Conservation (phyloP, 2,329 filamentous ascomycete genomes). For the Talaromyces islandicus region DNA sequence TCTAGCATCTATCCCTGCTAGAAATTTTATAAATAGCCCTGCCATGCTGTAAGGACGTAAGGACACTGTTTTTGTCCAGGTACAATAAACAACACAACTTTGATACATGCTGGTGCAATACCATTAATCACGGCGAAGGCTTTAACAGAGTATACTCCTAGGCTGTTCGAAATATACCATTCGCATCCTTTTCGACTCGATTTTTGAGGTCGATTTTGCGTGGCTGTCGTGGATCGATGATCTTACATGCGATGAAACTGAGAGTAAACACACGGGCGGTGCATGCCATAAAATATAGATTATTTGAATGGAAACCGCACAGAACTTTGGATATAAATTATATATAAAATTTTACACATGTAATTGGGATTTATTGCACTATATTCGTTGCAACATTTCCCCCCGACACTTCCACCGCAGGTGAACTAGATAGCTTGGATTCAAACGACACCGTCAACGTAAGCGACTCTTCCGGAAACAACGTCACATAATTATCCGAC, state of each 20-base stretch:
- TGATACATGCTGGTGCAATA: no score
- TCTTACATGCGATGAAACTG: background rate
- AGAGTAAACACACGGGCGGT: background rate
- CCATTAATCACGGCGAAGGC: no score
- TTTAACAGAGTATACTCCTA: no score
- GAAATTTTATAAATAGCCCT: no score
- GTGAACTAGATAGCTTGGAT: constrained; percentile 6
- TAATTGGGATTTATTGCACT: background rate
- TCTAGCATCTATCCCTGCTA: no score
- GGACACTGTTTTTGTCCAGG: no score
- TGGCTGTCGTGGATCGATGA: background rate
- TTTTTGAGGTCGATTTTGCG: no score
- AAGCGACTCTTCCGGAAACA: constrained; percentile 53
- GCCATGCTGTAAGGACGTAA: no score
- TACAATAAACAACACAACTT: no score
- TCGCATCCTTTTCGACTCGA: no score
- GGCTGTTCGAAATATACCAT: no score
- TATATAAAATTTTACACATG: background rate
- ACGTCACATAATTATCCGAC: constrained; percentile 59
- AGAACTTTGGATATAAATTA: background rate
- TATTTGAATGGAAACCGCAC: background rate
- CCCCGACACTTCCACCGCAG: constrained; percentile 17
- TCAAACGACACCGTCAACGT: constrained; percentile 28
- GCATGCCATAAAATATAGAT: background rate
- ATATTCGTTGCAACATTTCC: constrained; percentile 14